Conservation (phyloP, 1,284 basidiomycete species). For the Marasmius sp. region DNA sequence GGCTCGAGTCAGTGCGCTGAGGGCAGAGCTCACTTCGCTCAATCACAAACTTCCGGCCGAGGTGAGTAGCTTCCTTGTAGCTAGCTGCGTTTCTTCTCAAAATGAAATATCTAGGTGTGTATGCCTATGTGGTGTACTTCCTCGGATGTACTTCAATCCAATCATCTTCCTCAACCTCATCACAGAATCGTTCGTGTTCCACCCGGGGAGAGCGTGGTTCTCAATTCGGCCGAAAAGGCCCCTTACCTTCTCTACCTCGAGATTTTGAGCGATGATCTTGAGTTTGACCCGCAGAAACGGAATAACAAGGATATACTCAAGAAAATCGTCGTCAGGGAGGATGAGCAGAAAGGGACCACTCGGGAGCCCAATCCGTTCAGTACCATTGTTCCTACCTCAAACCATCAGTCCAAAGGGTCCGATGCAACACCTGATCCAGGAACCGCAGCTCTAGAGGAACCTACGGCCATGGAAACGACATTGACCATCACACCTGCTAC, state of each 20-base stretch:
- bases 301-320: slow-evolving; percentile 86
- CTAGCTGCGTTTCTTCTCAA: slow-evolving; percentile 10
- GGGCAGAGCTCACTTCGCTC: slow-evolving; percentile 93
- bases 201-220: slow-evolving; percentile 95
- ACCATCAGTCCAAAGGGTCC: slow-evolving; percentile 17
- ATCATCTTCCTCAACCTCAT: slow-evolving; percentile 63
- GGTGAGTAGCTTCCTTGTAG: slow-evolving; percentile 41
- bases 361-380: slow-evolving; percentile 50
- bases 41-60: slow-evolving; percentile 97
- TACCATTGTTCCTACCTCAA: slow-evolving; percentile 24
- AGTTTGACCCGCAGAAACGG: slow-evolving; percentile 88
- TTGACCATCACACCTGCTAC: slow-evolving; percentile 22
- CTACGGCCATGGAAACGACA: slow-evolving; percentile 18
- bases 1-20: slow-evolving; percentile 90
- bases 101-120: slow-evolving; percentile 63
- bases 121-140: slow-evolving; percentile 96
- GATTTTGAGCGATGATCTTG: slow-evolving; percentile 87
- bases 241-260: slow-evolving; percentile 95
- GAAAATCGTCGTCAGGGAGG: slow-evolving; percentile 79
- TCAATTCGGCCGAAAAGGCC: slow-evolving; percentile 96
- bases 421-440: slow-evolving; percentile 21
- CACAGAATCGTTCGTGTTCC: slow-evolving; percentile 97
- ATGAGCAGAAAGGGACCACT: slow-evolving; percentile 54
- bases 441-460: slow-evolving; percentile 18
- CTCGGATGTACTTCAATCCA: slow-evolving; percentile 50